Evolutionary conservation across 2,329 filamentous ascomycete genomes (phyloP).

Genomic region (Cytospora mali): DNA sequence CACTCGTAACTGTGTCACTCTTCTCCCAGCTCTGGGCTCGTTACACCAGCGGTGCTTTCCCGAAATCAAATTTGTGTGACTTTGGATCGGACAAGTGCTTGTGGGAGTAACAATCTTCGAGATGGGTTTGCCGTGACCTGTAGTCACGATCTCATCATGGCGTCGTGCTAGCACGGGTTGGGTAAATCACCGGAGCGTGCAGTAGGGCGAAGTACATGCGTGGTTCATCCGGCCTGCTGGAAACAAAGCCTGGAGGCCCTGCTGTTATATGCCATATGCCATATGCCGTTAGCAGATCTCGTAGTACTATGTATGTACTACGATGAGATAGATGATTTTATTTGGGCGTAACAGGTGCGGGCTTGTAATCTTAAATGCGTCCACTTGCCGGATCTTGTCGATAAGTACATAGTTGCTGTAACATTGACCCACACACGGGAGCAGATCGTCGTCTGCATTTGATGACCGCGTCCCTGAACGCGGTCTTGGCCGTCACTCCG

Average conservation of each 20-base stretch:
- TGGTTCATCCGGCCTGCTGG: neutral
- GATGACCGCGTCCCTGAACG: neutral
- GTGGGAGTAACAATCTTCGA: neutral
- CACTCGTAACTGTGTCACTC: no score
- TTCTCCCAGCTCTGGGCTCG: no score
- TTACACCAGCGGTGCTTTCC: neutral
- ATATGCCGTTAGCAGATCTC: neutral
- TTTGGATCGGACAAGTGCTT: neutral
- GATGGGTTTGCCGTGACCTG: neutral
- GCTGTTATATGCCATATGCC: neutral
- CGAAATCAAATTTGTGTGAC: neutral
- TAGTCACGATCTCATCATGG: neutral
- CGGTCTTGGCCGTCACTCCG: neutral
- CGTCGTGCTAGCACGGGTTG: neutral
- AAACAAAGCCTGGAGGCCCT: neutral
- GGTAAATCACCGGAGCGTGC: neutral
- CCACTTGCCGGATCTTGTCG: neutral
- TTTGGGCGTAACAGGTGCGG: neutral
- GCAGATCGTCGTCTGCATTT: neutral
- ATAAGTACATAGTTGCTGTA: neutral
- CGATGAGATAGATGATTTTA: neutral
- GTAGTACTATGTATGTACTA: neutral
- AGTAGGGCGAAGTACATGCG: neutral
- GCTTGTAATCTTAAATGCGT: neutral
- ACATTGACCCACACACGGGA: neutral